phyloP scores from a whole-genome alignment of 768 basidiomycete genomes.

The Neoboletus subvelutipes region DNA sequence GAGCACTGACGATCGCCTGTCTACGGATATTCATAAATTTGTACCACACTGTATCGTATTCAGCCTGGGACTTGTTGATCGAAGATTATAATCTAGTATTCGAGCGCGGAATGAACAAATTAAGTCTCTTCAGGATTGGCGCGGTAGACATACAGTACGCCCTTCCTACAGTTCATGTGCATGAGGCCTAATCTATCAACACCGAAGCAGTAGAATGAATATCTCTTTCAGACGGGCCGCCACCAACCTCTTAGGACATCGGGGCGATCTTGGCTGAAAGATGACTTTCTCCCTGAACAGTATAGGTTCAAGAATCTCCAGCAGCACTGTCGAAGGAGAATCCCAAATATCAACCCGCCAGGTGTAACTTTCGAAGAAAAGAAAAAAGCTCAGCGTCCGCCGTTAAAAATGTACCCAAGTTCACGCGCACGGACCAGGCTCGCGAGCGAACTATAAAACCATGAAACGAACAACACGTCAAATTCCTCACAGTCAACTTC shows the following conservation, averaged over 20 bases:
- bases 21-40: background rate
- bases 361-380: conserved; percentile 69
- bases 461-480: conserved; percentile 17
- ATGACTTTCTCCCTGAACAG: conserved; percentile 54
- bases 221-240: conserved; percentile 68
- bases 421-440: conserved; percentile 55
- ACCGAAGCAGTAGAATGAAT: conserved; percentile 16
- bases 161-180: too few species aligned
- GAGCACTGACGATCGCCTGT: conserved; percentile 54
- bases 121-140: background rate
- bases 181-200: background rate
- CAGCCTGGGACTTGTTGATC: background rate
- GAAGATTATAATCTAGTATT: background rate
- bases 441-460: conserved; percentile 22
- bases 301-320: conserved; percentile 55
- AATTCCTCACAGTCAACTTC: conserved; percentile 40
- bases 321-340: conserved; percentile 35
- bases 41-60: background rate
- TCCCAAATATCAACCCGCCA: conserved; percentile 73
- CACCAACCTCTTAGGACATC: conserved; percentile 42
- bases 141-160: background rate
- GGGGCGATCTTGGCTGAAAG: conserved; percentile 71
- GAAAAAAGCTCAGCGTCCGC: background rate
- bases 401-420: conserved; percentile 13
- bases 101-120: background rate